These are phyloP conservation scores for Nicotiana undulata DNA, from an alignment of 257 asterid species.

Conservation along the genomic window DNA sequence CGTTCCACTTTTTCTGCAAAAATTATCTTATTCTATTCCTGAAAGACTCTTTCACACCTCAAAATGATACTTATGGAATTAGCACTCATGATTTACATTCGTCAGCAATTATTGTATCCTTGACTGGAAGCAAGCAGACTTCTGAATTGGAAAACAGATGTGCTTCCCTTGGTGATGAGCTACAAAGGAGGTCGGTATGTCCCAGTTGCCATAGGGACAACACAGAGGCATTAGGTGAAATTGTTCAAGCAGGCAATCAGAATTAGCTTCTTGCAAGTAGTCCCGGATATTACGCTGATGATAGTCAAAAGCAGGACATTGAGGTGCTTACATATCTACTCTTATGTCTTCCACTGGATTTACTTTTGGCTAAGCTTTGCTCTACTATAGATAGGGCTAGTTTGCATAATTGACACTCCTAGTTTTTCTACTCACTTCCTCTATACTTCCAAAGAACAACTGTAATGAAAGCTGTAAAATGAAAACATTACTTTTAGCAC, in stretches of 20 bases:
- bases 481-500: neutral
- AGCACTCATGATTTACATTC: conserved; percentile 9
- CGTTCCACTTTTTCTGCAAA: neutral
- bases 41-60: neutral
- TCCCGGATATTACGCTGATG: neutral
- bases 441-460: neutral
- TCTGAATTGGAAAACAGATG: conserved; percentile 46
- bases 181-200: conserved; percentile 59
- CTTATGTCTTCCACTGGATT: neutral
- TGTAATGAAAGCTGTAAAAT: neutral
- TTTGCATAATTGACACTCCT: neutral
- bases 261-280: conserved; percentile 30
- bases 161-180: conserved; percentile 60
- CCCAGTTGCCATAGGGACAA: conserved; percentile 67
- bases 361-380: neutral
- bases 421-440: neutral
- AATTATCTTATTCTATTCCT: neutral
- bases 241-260: conserved; percentile 33
- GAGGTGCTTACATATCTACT: neutral
- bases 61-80: neutral
- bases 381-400: neutral
- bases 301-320: neutral
- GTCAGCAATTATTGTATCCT: conserved; percentile 25
- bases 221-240: conserved; percentile 42
- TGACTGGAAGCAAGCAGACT: conserved; percentile 68